Evolutionary conservation across 805 yeast genomes (phyloP), one percentile per base, ranked within the genome.

Genomic region (Saccharomycopsis sp.): DNA sequence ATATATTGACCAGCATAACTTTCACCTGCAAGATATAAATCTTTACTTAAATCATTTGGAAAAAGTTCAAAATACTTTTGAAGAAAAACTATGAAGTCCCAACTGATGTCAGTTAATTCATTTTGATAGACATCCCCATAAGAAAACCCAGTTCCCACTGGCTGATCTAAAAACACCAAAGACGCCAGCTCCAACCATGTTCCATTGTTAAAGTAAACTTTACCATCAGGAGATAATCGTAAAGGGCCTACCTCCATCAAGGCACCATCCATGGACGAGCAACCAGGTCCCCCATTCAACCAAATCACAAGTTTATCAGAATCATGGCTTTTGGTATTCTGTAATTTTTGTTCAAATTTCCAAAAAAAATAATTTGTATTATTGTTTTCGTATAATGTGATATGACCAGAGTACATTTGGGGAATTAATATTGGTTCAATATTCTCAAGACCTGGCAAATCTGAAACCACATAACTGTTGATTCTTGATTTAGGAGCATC

Each of bases 251-350:
- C 60, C 53, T 84, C 94, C 75, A 83, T 72, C 46, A 82, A 55
- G 1, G 86, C 87, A 5, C 94, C 94, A 57, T 83, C 94, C 81
- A 82, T 70, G 2, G 89, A 81, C 4, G 88, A 79, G 57, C 94
- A 83, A 0, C 94, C 94, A 0, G 94, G 94, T 0, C 94, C 94
- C 9, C 94, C 94, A 56, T 83, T 83, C 20, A 83, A 65, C 94
- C 94, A 83, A 43, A 83, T 67, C n/a, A 74, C 65, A 15, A 75
- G 62, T 44, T 58, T 62, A 34, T 48, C 50, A 19, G 65, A 21
- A 26, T 31, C 42, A 8, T 19, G 27, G 21, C 21, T 18, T 13
- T 30, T 21, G 14, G 28, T 21, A 17, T 37, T 33, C 21, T 19
- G 51, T 54, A 31, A 52, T 50, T 15, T 41, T 44, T 41, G 43